phyloP scores from a whole-genome alignment of 2,329 filamentous ascomycete species.

The Fusarium globosum region DNA sequence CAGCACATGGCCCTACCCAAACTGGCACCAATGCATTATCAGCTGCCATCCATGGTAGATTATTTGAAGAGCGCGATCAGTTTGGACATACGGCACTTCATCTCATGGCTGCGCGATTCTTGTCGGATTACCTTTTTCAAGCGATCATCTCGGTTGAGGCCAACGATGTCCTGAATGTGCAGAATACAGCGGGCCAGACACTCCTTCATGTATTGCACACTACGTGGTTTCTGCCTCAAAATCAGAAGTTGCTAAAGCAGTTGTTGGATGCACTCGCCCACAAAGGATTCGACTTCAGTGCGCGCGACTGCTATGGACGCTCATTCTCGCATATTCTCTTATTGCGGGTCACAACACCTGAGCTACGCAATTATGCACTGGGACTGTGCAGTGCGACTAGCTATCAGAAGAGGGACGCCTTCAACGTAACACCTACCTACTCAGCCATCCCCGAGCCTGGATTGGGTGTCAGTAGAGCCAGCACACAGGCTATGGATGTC shows the following conservation, averaged over 20 bases:
- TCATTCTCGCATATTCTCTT: slow-evolving; percentile 61
- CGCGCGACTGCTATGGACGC: slow-evolving; percentile 62
- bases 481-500: slow-evolving; percentile 36
- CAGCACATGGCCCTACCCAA: slow-evolving; percentile 38
- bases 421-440: slow-evolving; percentile 50
- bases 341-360: slow-evolving; percentile 45
- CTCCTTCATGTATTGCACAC: slow-evolving; percentile 59
- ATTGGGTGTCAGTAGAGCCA: slow-evolving; percentile 5
- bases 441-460: slow-evolving; percentile 3
- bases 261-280: slow-evolving; percentile 41
- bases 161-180: slow-evolving; percentile 38
- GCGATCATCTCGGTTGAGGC: slow-evolving; percentile 38
- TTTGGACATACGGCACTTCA: slow-evolving; percentile 63
- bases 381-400: slow-evolving; percentile 47
- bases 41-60: neutral
- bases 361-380: slow-evolving; percentile 44
- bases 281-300: slow-evolving; percentile 48
- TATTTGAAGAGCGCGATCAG: slow-evolving; percentile 48
- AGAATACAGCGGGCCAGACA: slow-evolving; percentile 60
- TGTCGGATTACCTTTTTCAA: slow-evolving; percentile 45
- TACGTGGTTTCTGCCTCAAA: slow-evolving; percentile 48
- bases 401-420: slow-evolving; percentile 61
- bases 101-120: slow-evolving; percentile 54
- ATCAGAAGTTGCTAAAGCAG: slow-evolving; percentile 37
- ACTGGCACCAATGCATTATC: slow-evolving; percentile 31